phyloP scores from a whole-genome alignment of 768 basidiomycete genomes.

The Tulasnella sp. region DNA sequence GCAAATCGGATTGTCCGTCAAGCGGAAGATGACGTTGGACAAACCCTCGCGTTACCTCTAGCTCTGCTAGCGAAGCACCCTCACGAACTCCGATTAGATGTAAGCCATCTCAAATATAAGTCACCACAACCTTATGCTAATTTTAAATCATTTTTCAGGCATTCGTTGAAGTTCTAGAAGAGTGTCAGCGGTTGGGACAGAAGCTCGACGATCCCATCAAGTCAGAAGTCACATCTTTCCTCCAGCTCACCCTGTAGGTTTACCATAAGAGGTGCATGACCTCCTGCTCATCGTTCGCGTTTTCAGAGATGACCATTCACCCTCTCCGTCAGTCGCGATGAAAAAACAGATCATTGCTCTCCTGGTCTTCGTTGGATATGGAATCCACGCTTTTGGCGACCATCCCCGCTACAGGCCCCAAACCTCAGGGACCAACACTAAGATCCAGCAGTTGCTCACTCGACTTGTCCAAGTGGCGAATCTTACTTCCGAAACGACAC shows the following conservation, averaged over 20 bases:
- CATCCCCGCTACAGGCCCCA: slow-evolving; percentile 18
- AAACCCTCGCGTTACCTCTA: slow-evolving; percentile 52
- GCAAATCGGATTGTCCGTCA: slow-evolving; percentile 59
- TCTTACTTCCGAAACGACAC: neutral
- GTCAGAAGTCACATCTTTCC: slow-evolving; percentile 14
- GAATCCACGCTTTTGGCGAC: slow-evolving; percentile 29
- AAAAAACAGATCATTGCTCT: slow-evolving; percentile 59
- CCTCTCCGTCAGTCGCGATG: slow-evolving; percentile 25
- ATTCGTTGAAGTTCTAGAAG: slow-evolving; percentile 53
- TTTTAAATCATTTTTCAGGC: slow-evolving; percentile 32
- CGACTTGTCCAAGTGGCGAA: neutral
- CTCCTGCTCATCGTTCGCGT: neutral
- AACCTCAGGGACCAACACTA: neutral
- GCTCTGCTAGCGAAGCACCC: slow-evolving; percentile 49
- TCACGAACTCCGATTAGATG: slow-evolving; percentile 35
- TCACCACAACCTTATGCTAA: neutral
- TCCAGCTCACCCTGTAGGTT: slow-evolving; percentile 9
- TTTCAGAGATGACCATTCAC: slow-evolving; percentile 4
- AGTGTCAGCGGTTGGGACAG: slow-evolving; percentile 46
- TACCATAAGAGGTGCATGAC: neutral
- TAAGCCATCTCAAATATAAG: slow-evolving; percentile 24
- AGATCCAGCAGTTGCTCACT: slow-evolving; percentile 5
- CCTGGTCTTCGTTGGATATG: slow-evolving; percentile 48
- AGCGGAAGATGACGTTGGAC: slow-evolving; percentile 44
- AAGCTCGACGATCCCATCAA: slow-evolving; percentile 17